Evolutionary conservation across 1,284 basidiomycete species (phyloP).

Genomic region (Leccinum pseudoinsigne): DNA sequence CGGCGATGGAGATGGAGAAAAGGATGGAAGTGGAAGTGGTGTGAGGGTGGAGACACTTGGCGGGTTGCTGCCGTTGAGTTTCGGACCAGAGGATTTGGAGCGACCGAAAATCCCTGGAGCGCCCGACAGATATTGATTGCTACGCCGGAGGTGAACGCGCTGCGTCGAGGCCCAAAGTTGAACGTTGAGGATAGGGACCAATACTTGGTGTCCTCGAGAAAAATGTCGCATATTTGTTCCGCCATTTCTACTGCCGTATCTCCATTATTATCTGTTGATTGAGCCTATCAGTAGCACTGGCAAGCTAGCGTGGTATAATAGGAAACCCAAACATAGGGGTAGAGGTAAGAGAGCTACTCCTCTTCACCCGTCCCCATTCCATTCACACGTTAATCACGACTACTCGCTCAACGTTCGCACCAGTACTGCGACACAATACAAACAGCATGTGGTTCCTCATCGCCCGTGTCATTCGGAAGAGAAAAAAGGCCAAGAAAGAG

Average conservation of each 20-base stretch:
- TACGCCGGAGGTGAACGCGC: not conserved
- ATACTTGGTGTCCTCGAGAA: not conserved
- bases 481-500: not conserved
- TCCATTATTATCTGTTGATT: too few relatives aligned
- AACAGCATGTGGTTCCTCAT: slow-evolving; percentile 13
- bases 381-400: not conserved
- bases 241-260: too few relatives aligned
- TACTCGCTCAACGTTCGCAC: not conserved
- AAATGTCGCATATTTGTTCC: too few relatives aligned
- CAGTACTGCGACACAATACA: too few relatives aligned
- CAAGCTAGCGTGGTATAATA: too few relatives aligned
- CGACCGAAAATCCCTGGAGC: not conserved
- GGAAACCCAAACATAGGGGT: too few relatives aligned
- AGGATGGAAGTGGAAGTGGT: not conserved
- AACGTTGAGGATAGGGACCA: not conserved
- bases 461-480: slow-evolving; percentile 10
- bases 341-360: too few relatives aligned
- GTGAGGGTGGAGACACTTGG: slow-evolving; percentile 59
- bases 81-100: slow-evolving; percentile 64
- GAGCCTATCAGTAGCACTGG: too few relatives aligned
- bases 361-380: not conserved
- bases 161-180: not conserved
- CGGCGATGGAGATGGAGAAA: not conserved
- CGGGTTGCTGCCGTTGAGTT: slow-evolving; percentile 82
- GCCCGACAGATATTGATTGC: not conserved